Evolutionary conservation across 2,329 filamentous ascomycete genomes (phyloP).

Genomic region (Plenodomus biglobosus): DNA sequence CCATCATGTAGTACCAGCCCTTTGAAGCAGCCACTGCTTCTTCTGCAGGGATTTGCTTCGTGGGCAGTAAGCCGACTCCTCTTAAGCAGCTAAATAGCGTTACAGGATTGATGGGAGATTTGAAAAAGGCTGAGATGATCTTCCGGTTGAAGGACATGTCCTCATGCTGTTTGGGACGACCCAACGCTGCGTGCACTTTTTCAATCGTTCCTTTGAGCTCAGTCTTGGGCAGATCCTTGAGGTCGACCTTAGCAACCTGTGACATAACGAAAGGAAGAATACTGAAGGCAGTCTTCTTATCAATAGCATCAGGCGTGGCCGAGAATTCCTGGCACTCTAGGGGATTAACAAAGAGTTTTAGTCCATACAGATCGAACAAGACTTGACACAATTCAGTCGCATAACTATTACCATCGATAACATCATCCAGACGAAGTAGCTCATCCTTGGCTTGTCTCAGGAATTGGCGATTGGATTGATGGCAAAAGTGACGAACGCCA

Average conservation of each 20-base stretch:
- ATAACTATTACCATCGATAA: slow-evolving; percentile 66
- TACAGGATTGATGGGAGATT: slow-evolving; percentile 79
- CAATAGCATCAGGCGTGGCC: slow-evolving; percentile 72
- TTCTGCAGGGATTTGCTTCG: slow-evolving; percentile 60
- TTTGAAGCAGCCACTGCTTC: slow-evolving; percentile 70
- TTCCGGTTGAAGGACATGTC: slow-evolving; percentile 86
- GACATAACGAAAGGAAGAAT: slow-evolving; percentile 81
- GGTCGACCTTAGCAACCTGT: slow-evolving; percentile 78
- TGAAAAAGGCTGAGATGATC: slow-evolving; percentile 78
- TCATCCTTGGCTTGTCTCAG: slow-evolving; percentile 87
- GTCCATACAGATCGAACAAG: slow-evolving; percentile 46
- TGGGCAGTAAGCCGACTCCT: slow-evolving; percentile 62
- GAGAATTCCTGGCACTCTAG: slow-evolving; percentile 63
- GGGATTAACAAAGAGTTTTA: slow-evolving; percentile 42
- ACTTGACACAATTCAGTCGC: slow-evolving; percentile 80
- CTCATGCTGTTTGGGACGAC: slow-evolving; percentile 71
- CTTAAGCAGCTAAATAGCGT: slow-evolving; percentile 78
- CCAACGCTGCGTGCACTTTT: slow-evolving; percentile 86
- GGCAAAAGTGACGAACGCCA: slow-evolving; percentile 83
- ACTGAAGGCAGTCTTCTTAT: slow-evolving; percentile 76
- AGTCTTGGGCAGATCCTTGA: slow-evolving; percentile 89
- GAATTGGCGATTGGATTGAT: slow-evolving; percentile 81
- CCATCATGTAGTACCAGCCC: slow-evolving; percentile 90
- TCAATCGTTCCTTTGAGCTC: slow-evolving; percentile 90
- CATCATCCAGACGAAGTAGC: slow-evolving; percentile 71